phyloP scores from a whole-genome alignment of 257 asterid genomes.

The Salvia miltiorrhiza region DNA sequence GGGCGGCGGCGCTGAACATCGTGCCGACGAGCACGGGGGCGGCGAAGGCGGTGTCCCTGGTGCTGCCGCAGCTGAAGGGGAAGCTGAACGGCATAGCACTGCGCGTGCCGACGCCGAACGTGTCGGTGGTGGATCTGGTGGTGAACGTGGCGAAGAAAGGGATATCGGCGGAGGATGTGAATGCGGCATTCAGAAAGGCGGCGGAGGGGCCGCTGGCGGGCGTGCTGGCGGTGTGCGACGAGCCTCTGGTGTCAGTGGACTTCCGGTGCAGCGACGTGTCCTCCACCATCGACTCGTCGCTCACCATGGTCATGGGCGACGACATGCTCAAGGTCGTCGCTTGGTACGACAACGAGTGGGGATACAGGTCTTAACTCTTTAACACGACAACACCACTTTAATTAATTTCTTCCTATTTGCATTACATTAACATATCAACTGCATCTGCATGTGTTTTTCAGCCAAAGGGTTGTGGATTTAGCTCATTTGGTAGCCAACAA shows the following conservation, averaged over 20 bases:
- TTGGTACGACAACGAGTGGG: slow-evolving; percentile 99
- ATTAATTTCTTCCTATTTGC: too few relatives aligned
- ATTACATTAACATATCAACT: too few relatives aligned
- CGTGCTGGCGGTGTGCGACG: slow-evolving; percentile 70
- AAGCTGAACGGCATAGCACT: slow-evolving; percentile 92
- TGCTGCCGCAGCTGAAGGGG: slow-evolving; percentile 90
- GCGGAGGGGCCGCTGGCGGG: slow-evolving; percentile 77
- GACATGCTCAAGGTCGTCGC: slow-evolving; percentile 98
- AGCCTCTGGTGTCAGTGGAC: slow-evolving; percentile 63
- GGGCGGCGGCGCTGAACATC: slow-evolving; percentile 91
- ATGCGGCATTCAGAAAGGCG: slow-evolving; percentile 84
- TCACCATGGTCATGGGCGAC: slow-evolving; percentile 98
- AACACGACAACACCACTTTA: too few relatives aligned
- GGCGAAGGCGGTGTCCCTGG: slow-evolving; percentile 92
- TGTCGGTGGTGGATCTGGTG: slow-evolving; percentile 86
- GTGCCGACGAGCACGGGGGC: slow-evolving; percentile 97
- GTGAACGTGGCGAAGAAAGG: slow-evolving; percentile 82
- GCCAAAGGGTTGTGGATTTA: slow-evolving; percentile 92
- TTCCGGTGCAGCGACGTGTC: slow-evolving; percentile 81
- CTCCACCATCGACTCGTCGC: slow-evolving; percentile 71
- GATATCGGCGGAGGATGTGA: slow-evolving; percentile 69
- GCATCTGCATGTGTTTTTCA: too few relatives aligned
- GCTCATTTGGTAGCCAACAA: slow-evolving; percentile 88
- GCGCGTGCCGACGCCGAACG: slow-evolving; percentile 97
- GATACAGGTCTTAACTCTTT: slow-evolving; percentile 59